Percentiles rank a stretch among this genome's conserved stretches.
phyloP scores from a whole-genome alignment of 306 rosid genomes.

The Casuarina equisetifolia region DNA sequence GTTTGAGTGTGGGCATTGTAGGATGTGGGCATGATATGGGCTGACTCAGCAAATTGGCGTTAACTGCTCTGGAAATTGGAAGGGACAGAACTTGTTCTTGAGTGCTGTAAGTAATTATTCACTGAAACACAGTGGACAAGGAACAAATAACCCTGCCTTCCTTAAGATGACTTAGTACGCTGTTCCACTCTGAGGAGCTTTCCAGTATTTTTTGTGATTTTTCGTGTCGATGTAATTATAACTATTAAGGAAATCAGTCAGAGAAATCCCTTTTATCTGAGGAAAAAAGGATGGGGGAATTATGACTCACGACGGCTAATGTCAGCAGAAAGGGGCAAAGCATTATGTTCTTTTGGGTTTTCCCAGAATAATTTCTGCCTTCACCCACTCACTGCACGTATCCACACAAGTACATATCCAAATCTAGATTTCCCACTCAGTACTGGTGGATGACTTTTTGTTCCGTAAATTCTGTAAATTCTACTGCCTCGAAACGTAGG shows the following conservation, averaged over 20 bases:
- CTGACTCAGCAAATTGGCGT: conserved; percentile 15
- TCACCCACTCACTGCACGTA: background rate
- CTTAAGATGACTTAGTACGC: too few relatives aligned
- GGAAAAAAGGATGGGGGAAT: background rate
- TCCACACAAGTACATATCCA: background rate
- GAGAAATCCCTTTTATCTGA: background rate
- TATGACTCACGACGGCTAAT: conserved; percentile 1
- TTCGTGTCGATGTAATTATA: background rate
- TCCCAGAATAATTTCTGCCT: conserved; percentile 9
- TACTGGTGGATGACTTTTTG: too few relatives aligned
- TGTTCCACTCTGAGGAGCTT: background rate
- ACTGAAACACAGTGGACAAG: background rate
- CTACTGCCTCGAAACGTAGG: too few relatives aligned
- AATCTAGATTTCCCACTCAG: background rate
- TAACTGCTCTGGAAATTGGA: conserved; percentile 16
- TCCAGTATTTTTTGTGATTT: background rate
- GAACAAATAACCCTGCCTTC: too few relatives aligned
- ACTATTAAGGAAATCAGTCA: background rate
- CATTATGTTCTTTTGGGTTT: conserved; percentile 6
- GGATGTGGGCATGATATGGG: background rate
- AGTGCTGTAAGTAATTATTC: background rate
- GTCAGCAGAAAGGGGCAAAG: conserved; percentile 6
- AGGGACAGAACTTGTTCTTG: conserved; percentile 11
- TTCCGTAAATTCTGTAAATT: too few relatives aligned
- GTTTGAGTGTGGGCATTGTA: background rate